Base-by-base conservation (phyloP, 2,329 filamentous ascomycete genomes). In the Meredithiella fracta region DNA sequence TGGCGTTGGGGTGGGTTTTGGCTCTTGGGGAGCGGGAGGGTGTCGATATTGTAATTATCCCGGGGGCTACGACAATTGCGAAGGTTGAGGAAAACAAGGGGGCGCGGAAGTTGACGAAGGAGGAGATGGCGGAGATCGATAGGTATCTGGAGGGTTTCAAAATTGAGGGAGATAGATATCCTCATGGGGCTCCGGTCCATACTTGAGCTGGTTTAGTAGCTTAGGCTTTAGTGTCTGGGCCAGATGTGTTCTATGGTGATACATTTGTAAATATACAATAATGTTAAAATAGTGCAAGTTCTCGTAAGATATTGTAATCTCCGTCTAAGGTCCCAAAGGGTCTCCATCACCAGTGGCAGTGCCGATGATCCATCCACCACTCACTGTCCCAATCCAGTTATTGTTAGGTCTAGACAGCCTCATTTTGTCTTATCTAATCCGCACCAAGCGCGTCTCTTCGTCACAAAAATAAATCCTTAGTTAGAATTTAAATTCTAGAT, bases 1-100 rank as follows among this genome's bases (percentile, higher is more conserved):
- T 87, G 26, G 83, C 82, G 14, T 70, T 88, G 55, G 75, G 73
- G 53, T 89, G 83, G 82, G 67, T 79, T 2, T 62, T 72, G 47
- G 67, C 72, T 1, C 67, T 80, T 42, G 74, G 67, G 53, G 70
- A 69, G 37, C 70, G 74, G 4, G 78, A 75, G 40, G 72, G 77
- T 72, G 76, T 76, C 22, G 65, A 63, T 15, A 76, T 85, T 59
- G 76, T 86, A 53, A 81, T 82, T 4, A 84, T 86, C 59, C 83
- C 82, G 0, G 82, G 82, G 2, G 76, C 82, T 7, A 78, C 77
- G 0, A 78, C 72, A 3, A 69, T 67, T 8, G 72, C 68, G 38
- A 71, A 80, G 22, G 72, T 85, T 9, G 62, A 69, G n/a, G 82
- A 85, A 70, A 86, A 86, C 61, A 67, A 71, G 31, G 73, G 70